Evolutionary conservation across 73 alveolate species (phyloP).

Genomic region (Symbiodinium natans): DNA sequence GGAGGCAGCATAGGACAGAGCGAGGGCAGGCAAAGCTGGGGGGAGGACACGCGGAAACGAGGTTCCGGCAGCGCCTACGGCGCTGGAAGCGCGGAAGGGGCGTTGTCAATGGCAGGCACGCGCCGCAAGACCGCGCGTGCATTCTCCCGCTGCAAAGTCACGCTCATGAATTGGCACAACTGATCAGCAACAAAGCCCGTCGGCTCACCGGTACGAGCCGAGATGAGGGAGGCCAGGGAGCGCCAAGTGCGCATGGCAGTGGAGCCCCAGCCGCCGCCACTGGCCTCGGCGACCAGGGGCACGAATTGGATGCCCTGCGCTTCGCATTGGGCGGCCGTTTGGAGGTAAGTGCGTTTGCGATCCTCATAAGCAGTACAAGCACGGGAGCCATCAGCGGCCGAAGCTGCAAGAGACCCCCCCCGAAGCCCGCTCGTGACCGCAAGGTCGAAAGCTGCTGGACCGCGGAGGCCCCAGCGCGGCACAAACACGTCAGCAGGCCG

Average conservation of each 20-base stretch:
- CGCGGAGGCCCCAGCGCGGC: neutral
- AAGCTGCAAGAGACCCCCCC: conserved; percentile 6
- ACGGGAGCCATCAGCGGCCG: conserved; percentile 23
- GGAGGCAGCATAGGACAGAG: too few species aligned
- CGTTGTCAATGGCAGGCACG: neutral
- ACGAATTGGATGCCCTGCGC: conserved; percentile 7
- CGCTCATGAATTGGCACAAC: neutral
- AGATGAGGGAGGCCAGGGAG: neutral
- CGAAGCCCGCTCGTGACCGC: neutral
- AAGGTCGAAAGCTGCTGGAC: conserved; percentile 33
- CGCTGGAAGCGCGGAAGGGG: conserved; percentile 6
- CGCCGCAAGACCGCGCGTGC: conserved; percentile 55
- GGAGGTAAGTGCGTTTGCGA: conserved; percentile 13
- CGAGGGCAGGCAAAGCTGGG: too few species aligned
- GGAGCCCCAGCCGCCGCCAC: conserved; percentile 23
- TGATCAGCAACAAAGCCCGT: neutral
- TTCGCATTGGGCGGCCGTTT: conserved; percentile 24
- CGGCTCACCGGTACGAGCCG: conserved; percentile 20
- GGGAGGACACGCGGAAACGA: too few species aligned
- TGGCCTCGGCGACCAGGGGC: conserved; percentile 32
- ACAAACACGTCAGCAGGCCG: conserved; percentile 48
- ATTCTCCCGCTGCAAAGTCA: conserved; percentile 10
- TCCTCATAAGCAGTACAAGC: conserved; percentile 16
- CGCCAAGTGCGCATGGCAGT: neutral
- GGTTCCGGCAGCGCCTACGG: too few species aligned